These are phyloP conservation scores for Solanum lycopersicoides DNA, from an alignment of 257 asterid genomes.

Conservation along the genomic window DNA sequence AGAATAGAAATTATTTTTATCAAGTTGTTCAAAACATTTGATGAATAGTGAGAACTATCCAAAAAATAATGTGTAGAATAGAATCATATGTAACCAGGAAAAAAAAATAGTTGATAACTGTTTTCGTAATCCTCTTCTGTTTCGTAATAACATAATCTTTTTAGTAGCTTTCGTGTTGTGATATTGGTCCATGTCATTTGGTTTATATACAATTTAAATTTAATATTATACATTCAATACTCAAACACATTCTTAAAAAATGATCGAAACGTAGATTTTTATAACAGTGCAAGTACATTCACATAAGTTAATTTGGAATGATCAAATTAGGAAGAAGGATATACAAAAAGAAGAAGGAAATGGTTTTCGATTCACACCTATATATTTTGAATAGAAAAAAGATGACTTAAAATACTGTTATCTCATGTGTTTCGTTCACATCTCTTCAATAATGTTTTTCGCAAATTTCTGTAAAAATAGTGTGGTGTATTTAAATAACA, in stretches of 20 bases:
- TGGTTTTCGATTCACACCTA: too few relatives aligned
- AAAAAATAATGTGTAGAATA: not conserved
- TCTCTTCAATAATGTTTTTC: too few relatives aligned
- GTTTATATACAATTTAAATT: not conserved
- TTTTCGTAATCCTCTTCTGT: not conserved
- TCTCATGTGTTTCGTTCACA: not conserved
- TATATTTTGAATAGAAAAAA: not conserved
- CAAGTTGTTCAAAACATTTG: not conserved
- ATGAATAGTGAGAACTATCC: not conserved
- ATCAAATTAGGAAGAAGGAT: too few relatives aligned
- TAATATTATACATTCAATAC: not conserved
- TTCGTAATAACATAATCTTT: not conserved
- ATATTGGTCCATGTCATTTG: not conserved
- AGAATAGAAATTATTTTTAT: not conserved
- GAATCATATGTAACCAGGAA: not conserved
- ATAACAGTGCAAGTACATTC: not conserved
- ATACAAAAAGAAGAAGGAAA: too few relatives aligned
- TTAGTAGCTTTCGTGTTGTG: not conserved
- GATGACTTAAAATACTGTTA: too few relatives aligned
- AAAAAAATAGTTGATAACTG: too few relatives aligned
- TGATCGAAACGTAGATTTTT: not conserved
- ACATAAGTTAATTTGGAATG: too few relatives aligned
- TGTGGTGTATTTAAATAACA: too few relatives aligned
- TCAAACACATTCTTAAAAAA: not conserved
- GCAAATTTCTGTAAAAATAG: too few relatives aligned